Conservation (phyloP, 768 basidiomycete species). For the Arthromyces matolae region DNA sequence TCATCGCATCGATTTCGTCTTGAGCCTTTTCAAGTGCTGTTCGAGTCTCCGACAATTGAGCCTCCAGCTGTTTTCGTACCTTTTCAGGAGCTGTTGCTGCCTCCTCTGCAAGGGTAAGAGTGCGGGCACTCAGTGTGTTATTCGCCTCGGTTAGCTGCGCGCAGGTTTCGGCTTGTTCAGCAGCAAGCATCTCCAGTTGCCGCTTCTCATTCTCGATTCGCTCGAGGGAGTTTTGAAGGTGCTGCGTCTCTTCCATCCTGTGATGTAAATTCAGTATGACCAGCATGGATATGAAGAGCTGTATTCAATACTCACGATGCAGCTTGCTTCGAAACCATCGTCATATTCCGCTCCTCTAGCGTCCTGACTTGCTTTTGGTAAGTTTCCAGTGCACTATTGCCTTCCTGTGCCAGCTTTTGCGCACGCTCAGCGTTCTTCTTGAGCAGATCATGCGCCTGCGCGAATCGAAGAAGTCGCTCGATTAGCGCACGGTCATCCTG, state of each 20-base stretch:
- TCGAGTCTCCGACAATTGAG: conserved; percentile 57
- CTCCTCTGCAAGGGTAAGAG: conserved; percentile 68
- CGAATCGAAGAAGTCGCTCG: conserved; percentile 79
- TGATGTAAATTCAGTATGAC: conserved; percentile 13
- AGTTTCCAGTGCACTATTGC: conserved; percentile 72
- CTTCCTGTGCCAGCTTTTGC: conserved; percentile 86
- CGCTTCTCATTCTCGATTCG: conserved; percentile 58
- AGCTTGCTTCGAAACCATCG: conserved; percentile 47
- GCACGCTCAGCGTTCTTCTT: conserved; percentile 92
- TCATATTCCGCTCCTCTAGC: conserved; percentile 71
- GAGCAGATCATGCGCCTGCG: conserved; percentile 84
- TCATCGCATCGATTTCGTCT: conserved; percentile 68
- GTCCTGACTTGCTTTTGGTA: conserved; percentile 86
- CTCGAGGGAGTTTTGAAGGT: conserved; percentile 60
- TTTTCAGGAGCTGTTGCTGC: conserved; percentile 54
- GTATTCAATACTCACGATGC: conserved; percentile 44
- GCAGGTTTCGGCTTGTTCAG: conserved; percentile 72
- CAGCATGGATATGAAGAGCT: conserved; percentile 2
- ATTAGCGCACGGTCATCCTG: conserved; percentile 82
- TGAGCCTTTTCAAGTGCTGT: conserved; percentile 59
- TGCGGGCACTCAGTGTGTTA: conserved; percentile 66
- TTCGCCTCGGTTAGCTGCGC: conserved; percentile 77
- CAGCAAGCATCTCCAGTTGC: conserved; percentile 62
- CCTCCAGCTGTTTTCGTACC: conserved; percentile 60
- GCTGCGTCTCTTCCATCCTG: conserved; percentile 65